A percentile compares a stretch with the other conserved stretches of the same genome.
Evolutionary conservation across 345 rosid species (phyloP).

Genomic region (Pistacia vera): DNA sequence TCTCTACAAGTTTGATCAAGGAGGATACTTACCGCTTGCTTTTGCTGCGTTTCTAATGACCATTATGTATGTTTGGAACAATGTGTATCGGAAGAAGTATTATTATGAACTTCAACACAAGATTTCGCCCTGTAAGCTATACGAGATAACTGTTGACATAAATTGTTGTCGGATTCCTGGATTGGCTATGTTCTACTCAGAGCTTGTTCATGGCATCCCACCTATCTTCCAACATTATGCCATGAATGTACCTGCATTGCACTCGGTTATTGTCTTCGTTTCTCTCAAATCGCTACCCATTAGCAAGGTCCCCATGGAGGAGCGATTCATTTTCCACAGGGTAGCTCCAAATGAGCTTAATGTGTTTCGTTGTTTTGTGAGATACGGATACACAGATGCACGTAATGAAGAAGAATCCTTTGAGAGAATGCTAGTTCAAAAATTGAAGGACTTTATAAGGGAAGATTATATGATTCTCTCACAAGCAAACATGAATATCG

Average conservation of each 20-base stretch:
- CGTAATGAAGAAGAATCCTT: slow-evolving; percentile 27
- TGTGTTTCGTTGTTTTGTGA: slow-evolving; percentile 42
- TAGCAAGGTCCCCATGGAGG: slow-evolving; percentile 35
- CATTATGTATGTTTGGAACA: slow-evolving; percentile 48
- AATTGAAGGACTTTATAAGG: slow-evolving; percentile 35
- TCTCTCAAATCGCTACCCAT: slow-evolving; percentile 44
- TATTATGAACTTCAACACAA: slow-evolving; percentile 47
- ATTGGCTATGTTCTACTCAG: slow-evolving; percentile 51
- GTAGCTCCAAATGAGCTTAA: slow-evolving; percentile 33
- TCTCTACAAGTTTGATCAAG: slow-evolving; percentile 43
- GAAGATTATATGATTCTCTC: slow-evolving; percentile 13
- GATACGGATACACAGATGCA: slow-evolving; percentile 47
- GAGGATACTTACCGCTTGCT: slow-evolving; percentile 52
- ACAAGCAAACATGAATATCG: neutral
- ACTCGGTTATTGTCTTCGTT: slow-evolving; percentile 43
- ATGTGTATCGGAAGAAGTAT: slow-evolving; percentile 42
- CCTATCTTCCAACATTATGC: slow-evolving; percentile 50
- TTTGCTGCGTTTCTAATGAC: slow-evolving; percentile 32
- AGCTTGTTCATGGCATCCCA: slow-evolving; percentile 44
- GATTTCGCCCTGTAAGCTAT: slow-evolving; percentile 21
- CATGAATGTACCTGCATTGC: slow-evolving; percentile 35
- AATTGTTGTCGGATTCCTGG: slow-evolving; percentile 35
- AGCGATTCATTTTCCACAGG: slow-evolving; percentile 40
- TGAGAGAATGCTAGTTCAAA: slow-evolving; percentile 30
- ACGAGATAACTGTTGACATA: slow-evolving; percentile 6